Evolutionary conservation across 768 basidiomycete genomes (phyloP).

Genomic region (Russula abietina): DNA sequence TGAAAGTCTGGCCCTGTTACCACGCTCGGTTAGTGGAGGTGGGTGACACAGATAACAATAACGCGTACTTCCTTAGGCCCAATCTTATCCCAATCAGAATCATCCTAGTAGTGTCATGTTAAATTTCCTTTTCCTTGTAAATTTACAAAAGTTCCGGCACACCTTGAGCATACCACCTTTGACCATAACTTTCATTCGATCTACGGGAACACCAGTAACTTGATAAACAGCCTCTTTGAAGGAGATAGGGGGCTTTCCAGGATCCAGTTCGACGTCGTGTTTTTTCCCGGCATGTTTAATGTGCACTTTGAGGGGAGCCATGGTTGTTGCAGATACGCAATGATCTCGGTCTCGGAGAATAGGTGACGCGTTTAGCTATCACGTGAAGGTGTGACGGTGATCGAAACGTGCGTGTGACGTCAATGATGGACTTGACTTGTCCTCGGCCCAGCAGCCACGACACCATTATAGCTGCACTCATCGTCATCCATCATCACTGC

Average conservation of each 20-base stretch:
- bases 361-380: constrained; percentile 17
- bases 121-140: neutral
- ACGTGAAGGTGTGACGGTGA: constrained; percentile 11
- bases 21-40: neutral
- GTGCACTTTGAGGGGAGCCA: constrained; percentile 68
- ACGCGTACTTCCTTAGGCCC: constrained; percentile 67
- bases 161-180: constrained; percentile 91
- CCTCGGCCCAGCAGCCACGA: neutral
- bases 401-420: constrained; percentile 3
- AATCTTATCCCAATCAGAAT: constrained; percentile 80
- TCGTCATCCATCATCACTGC: no score
- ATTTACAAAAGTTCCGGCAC: constrained; percentile 24
- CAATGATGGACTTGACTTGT: neutral
- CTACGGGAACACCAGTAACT: constrained; percentile 77
- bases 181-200: constrained; percentile 97
- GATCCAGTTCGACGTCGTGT: constrained; percentile 64
- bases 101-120: constrained; percentile 49
- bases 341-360: neutral
- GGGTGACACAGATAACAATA: neutral
- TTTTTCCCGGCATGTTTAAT: constrained; percentile 89
- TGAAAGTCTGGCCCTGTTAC: constrained; percentile 79
- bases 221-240: constrained; percentile 85
- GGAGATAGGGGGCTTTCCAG: constrained; percentile 54
- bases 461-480: neutral
- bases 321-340: constrained; percentile 29